Conservation (phyloP, 345 rosid species). For the Euphorbia lathyris region DNA sequence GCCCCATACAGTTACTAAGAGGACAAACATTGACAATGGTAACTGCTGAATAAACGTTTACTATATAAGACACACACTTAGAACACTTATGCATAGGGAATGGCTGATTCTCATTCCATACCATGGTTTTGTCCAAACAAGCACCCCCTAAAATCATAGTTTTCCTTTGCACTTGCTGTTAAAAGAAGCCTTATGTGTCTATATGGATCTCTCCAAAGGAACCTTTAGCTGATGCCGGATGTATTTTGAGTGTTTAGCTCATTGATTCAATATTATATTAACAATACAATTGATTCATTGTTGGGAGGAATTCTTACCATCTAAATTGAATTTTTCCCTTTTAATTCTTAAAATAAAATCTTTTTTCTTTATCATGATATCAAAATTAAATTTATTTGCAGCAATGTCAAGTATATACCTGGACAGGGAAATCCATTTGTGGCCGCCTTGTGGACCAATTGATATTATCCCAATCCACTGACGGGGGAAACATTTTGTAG, state of each 20-base stretch:
- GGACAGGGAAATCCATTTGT: conserved; percentile 97
- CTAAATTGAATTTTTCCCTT: not conserved
- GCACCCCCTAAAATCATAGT: not conserved
- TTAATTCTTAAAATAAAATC: not conserved
- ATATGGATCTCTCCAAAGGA: too few relatives aligned
- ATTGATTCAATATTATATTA: not conserved
- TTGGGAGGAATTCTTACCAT: not conserved
- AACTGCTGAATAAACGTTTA: too few relatives aligned
- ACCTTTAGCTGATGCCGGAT: too few relatives aligned
- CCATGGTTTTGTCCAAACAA: too few relatives aligned
- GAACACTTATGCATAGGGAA: too few relatives aligned
- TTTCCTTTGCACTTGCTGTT: too few relatives aligned
- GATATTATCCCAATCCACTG: conserved; percentile 89
- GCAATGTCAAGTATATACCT: conserved; percentile 44
- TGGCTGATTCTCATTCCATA: too few relatives aligned
- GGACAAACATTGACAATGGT: too few relatives aligned
- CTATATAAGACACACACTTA: too few relatives aligned
- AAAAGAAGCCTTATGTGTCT: too few relatives aligned
- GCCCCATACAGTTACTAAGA: too few relatives aligned
- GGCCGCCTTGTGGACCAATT: conserved; percentile 89
- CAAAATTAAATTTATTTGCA: not conserved
- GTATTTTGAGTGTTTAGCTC: not conserved
- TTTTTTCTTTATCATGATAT: not conserved
- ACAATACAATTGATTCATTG: not conserved
- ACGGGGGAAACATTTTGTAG: conserved; percentile 99